Base-by-base conservation (phyloP, 768 basidiomycete species). In the Sistotremastrum niveocremeum region DNA sequence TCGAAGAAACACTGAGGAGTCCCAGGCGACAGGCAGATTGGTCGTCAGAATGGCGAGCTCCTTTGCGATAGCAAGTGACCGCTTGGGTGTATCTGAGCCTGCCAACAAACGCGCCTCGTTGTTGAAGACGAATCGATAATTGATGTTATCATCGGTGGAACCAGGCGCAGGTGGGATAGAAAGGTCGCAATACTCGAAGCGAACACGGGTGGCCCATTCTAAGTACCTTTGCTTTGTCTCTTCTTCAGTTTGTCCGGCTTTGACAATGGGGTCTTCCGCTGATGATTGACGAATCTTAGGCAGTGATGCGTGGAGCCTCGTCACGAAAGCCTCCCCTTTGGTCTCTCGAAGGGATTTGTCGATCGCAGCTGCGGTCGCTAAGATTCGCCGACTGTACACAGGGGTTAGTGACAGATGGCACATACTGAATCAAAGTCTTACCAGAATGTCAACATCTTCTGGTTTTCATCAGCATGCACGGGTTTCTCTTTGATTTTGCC, bases 11-110 rank as follows among this genome's bases (percentile, higher is more conserved):
- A 97, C 81, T 1, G 88, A 93, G 4, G 91, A 94, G 56, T 89
- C 79, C 86, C 89, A 95, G 5, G 87, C 82, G 9, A 89, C 81
- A n/a, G 93, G 93, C 29, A 97, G 68, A 58, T 90, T 93, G 7
- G 89, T 91, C 2, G 90, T 90, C 44, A 97, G 72, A 36, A 93
- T 87, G 2, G 93, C 90, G 49, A 95, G 79, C 88, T 94, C 90
- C 65, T 95, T 97, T 3, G 93, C 93, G 50, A 97, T 95, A 7
- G 91, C 91, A 48, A 95, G 68, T 1, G 86, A 90, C 39, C 93
- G 73, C 63, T 88, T 93, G 4, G 90, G 89, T 45, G 91, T 85
- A 56, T 88, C 84, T 20, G 85, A 81, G 54, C 77, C 79, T 3
- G 81, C 80, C 31, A 90, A 66, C 79, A 87, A 83, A 31, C 87